A percentile compares a stretch with the other conserved stretches of the same genome.
Conservation (phyloP, 768 basidiomycete species). For the Amyloporia xantha region DNA sequence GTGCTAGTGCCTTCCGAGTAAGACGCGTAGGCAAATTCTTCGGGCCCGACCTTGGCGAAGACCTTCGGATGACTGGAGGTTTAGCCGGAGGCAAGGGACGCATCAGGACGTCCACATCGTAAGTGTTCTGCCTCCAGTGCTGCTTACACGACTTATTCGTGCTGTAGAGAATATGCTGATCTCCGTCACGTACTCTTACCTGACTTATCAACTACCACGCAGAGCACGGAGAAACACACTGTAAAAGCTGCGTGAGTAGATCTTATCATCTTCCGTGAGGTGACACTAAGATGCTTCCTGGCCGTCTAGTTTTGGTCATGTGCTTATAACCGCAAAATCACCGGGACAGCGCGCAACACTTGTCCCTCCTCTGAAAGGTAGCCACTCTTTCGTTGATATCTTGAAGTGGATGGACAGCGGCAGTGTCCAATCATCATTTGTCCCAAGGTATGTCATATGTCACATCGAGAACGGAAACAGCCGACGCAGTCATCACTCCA, state of each 20-base stretch:
- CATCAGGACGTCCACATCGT: conserved; percentile 33
- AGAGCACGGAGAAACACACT: background rate
- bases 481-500: too few species aligned
- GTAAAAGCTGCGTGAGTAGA: conserved; percentile 22
- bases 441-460: conserved; percentile 45
- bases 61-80: conserved; percentile 31
- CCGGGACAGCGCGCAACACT: conserved; percentile 32
- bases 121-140: conserved; percentile 14
- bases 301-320: conserved; percentile 49
- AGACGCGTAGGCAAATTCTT: conserved; percentile 62
- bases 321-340: conserved; percentile 40
- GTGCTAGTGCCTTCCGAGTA: conserved; percentile 46
- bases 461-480: too few species aligned
- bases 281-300: background rate
- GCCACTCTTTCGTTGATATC: conserved; percentile 33
- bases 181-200: conserved; percentile 9
- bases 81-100: conserved; percentile 30
- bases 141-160: background rate
- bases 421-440: conserved; percentile 33
- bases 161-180: conserved; percentile 8
- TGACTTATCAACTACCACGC: background rate
- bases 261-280: background rate
- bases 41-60: conserved; percentile 27
- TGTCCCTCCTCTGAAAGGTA: conserved; percentile 41
- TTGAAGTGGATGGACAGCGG: conserved; percentile 35